Conservation (phyloP, 305 asterid species). For the Rubia balearica region DNA sequence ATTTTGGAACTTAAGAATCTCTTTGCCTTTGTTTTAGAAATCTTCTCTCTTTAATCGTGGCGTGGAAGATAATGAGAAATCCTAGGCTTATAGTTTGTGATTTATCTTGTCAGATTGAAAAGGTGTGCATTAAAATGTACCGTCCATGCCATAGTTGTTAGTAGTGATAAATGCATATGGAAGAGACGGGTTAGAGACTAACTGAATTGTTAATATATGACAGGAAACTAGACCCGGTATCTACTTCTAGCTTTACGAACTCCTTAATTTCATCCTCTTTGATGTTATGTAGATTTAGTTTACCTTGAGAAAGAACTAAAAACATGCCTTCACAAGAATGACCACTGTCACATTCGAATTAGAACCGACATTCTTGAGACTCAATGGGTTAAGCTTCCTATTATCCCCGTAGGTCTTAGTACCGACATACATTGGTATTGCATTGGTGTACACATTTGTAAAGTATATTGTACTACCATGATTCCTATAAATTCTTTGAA, state of each 20-base stretch:
- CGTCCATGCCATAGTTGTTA: too few relatives aligned
- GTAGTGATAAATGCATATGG: background rate
- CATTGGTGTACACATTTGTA: constrained; percentile 25
- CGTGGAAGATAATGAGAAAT: too few relatives aligned
- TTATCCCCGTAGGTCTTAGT: background rate
- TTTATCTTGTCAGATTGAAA: too few relatives aligned
- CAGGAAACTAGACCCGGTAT: constrained; percentile 3
- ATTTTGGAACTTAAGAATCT: too few relatives aligned
- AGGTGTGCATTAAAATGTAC: too few relatives aligned
- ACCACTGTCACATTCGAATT: background rate
- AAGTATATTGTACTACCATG: constrained; percentile 10
- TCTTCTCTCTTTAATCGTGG: too few relatives aligned
- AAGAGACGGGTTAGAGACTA: constrained; percentile 21
- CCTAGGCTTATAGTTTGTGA: too few relatives aligned
- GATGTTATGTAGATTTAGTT: constrained; percentile 18
- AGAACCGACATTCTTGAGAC: constrained; percentile 20
- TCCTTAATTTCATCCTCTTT: constrained; percentile 23
- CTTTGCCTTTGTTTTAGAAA: too few relatives aligned
- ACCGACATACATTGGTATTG: constrained; percentile 29
- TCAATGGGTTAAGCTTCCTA: background rate
- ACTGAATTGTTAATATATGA: constrained; percentile 50
- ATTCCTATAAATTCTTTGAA: too few relatives aligned
- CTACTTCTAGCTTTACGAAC: constrained; percentile 8
- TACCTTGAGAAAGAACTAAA: constrained; percentile 19
- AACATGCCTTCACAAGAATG: constrained; percentile 21